phyloP scores from a whole-genome alignment of 768 basidiomycete genomes.

The Mycena maculata region DNA sequence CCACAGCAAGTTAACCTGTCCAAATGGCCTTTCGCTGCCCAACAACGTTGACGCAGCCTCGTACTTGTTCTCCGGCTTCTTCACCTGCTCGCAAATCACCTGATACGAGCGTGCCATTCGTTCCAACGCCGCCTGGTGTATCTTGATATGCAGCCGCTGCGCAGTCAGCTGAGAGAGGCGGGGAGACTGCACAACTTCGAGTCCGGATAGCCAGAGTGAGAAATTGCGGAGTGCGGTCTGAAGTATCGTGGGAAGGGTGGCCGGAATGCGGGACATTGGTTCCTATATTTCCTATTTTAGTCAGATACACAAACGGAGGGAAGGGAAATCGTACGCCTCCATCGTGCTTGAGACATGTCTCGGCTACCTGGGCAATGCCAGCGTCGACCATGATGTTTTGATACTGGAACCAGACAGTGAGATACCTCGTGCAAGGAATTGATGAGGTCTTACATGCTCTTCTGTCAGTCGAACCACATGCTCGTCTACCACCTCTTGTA shows the following conservation, averaged over 20 bases:
- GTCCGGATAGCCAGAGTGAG: conserved; percentile 85
- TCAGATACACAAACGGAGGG: background rate
- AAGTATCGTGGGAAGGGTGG: conserved; percentile 72
- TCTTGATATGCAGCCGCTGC: conserved; percentile 69
- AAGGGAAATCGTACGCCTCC: conserved; percentile 49
- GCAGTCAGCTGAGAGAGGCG: conserved; percentile 81
- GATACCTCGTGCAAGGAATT: background rate
- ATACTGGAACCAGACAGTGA: conserved; percentile 49
- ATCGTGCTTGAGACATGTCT: conserved; percentile 53
- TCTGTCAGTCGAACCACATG: conserved; percentile 74
- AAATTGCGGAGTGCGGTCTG: conserved; percentile 74
- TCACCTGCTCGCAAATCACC: conserved; percentile 80
- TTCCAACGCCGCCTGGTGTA: conserved; percentile 82
- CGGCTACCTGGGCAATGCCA: conserved; percentile 60
- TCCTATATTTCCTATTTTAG: conserved; percentile 46
- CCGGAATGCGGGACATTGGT: conserved; percentile 81
- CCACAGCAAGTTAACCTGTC: conserved; percentile 76
- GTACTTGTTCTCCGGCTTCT: conserved; percentile 81
- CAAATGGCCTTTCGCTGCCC: conserved; percentile 87
- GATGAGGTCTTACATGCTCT: conserved; percentile 75
- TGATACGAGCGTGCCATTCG: conserved; percentile 79
- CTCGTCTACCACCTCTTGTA: conserved; percentile 72
- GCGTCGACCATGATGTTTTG: conserved; percentile 64
- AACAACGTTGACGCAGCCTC: conserved; percentile 91
- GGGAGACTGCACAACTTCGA: conserved; percentile 84